Percentiles rank a stretch among this genome's conserved stretches.
phyloP scores from a whole-genome alignment of 2,329 filamentous ascomycete genomes.

The Aspergillus sp. region DNA sequence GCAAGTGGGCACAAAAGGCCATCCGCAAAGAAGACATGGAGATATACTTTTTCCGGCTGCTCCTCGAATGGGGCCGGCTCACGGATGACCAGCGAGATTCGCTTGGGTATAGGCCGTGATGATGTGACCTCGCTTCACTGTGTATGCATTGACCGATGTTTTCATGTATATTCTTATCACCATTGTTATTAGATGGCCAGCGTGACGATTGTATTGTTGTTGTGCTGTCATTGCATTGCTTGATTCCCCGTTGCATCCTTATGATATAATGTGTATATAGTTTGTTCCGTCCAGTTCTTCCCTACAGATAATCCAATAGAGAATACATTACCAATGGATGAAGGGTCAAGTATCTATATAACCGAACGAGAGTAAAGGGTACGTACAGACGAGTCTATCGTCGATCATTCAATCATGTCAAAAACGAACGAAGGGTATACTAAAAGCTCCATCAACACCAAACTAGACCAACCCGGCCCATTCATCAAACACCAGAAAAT shows the following conservation, averaged over 20 bases:
- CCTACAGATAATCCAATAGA: neutral
- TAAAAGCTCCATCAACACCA: neutral
- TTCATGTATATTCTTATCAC: neutral
- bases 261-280: conserved; percentile 2
- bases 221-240: neutral
- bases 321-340: neutral
- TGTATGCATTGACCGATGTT: neutral
- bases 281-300: neutral
- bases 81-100: conserved; percentile 60
- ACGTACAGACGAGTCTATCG: neutral
- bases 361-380: neutral
- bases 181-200: neutral
- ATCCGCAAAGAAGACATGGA: conserved; percentile 73
- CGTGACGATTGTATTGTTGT: neutral
- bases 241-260: conserved; percentile 2
- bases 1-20: conserved; percentile 63
- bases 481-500: neutral
- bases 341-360: neutral
- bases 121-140: neutral
- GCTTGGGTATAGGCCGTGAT: conserved; percentile 39
- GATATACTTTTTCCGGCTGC: conserved; percentile 73
- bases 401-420: neutral
- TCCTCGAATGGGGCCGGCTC: conserved; percentile 74
- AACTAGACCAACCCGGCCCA: neutral
- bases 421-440: conserved; percentile 2